phyloP scores from a whole-genome alignment of 495 filamentous ascomycete species.

The Penicillium silybi region DNA sequence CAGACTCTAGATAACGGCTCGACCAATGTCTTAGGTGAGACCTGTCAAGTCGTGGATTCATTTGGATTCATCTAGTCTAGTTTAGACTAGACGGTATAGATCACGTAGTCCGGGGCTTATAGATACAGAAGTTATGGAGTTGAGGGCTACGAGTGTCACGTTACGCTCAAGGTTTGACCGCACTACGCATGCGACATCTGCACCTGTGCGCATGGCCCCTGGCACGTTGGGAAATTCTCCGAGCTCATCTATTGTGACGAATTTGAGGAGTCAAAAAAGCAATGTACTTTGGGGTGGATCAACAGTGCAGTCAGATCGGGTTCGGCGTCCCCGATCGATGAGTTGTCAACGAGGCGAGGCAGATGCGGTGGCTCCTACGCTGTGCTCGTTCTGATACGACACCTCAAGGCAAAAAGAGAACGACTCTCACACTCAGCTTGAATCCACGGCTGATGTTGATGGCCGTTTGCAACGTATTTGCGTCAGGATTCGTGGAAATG shows the following conservation, averaged over 20 bases:
- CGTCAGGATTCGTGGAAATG: background rate
- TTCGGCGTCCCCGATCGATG: slow-evolving; percentile 30
- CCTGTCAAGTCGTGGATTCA: background rate
- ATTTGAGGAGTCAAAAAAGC: background rate
- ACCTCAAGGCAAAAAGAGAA: background rate
- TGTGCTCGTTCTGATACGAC: background rate
- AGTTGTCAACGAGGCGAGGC: slow-evolving; percentile 24
- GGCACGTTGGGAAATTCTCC: slow-evolving; percentile 24
- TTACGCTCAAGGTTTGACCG: background rate
- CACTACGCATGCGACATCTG: background rate
- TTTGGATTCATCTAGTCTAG: background rate
- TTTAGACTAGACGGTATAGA: background rate
- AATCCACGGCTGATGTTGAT: slow-evolving; percentile 2
- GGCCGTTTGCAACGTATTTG: background rate
- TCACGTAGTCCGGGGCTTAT: background rate
- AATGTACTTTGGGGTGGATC: slow-evolving; percentile 6
- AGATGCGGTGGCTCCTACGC: slow-evolving; percentile 12
- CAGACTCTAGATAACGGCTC: slow-evolving; percentile 21
- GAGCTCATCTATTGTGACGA: background rate
- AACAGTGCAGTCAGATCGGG: slow-evolving; percentile 17
- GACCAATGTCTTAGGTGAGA: background rate
- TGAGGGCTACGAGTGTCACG: background rate
- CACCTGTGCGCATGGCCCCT: slow-evolving; percentile 7
- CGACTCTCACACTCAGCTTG: slow-evolving; percentile 7
- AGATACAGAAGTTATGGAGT: background rate